These are phyloP conservation scores for Cephaloascus fragrans DNA, from an alignment of 805 yeast species.

Conservation along the genomic window DNA sequence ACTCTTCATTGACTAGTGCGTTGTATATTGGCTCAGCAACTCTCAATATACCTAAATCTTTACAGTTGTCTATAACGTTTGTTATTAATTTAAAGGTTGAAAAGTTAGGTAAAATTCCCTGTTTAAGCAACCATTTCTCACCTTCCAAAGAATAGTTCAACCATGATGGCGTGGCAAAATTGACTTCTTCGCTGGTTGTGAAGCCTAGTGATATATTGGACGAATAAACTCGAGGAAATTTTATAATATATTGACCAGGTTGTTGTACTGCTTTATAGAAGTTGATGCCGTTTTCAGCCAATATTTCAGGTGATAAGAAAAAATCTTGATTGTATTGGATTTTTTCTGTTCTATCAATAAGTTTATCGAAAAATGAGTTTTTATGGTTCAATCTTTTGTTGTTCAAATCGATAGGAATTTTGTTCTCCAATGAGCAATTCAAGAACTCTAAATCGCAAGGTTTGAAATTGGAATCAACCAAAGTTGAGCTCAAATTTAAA, in stretches of 20 bases:
- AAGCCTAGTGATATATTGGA: slow-evolving; percentile 45
- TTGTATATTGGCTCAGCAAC: slow-evolving; percentile 22
- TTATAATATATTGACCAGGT: slow-evolving; percentile 53
- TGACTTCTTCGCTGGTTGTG: slow-evolving; percentile 43
- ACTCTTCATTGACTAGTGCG: slow-evolving; percentile 27
- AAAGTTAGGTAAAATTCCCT: slow-evolving; percentile 41
- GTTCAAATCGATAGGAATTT: slow-evolving; percentile 17
- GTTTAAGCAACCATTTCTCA: slow-evolving; percentile 39
- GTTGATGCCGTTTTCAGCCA: slow-evolving; percentile 38
- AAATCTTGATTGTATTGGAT: slow-evolving; percentile 28
- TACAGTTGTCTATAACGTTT: slow-evolving; percentile 34
- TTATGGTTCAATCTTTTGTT: slow-evolving; percentile 6
- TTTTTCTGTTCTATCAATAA: slow-evolving; percentile 3
- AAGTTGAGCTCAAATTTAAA: background rate
- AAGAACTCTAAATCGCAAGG: slow-evolving; percentile 5
- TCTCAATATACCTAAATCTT: slow-evolving; percentile 24
- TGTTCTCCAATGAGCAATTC: slow-evolving; percentile 19
- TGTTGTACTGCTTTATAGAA: slow-evolving; percentile 41
- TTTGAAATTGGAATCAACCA: background rate
- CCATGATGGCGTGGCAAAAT: slow-evolving; percentile 53
- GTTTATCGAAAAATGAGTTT: slow-evolving; percentile 2
- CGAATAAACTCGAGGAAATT: slow-evolving; percentile 46
- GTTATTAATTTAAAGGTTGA: slow-evolving; percentile 38
- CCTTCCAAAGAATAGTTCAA: slow-evolving; percentile 36
- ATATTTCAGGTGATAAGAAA: slow-evolving; percentile 37